A percentile compares a stretch with the other conserved stretches of the same genome.
phyloP scores from a whole-genome alignment of 768 basidiomycete species.

The Austroboletus eburneus region DNA sequence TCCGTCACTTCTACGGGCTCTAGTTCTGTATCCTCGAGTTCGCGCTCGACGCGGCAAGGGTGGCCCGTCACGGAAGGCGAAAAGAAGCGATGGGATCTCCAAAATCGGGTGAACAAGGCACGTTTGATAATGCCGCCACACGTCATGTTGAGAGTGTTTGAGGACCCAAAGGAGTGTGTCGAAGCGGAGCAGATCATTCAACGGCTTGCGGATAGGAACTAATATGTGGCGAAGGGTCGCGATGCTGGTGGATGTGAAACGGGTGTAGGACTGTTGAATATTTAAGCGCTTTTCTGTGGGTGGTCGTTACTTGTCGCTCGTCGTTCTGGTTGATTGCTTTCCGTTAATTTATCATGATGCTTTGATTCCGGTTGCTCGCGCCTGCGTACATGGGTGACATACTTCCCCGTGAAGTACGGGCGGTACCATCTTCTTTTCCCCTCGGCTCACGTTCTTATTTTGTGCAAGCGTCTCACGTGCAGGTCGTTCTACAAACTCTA shows the following conservation, averaged over 20 bases:
- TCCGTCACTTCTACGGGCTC: constrained; percentile 20
- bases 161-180: constrained; percentile 62
- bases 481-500: too few relatives aligned
- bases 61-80: constrained; percentile 47
- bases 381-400: too few relatives aligned
- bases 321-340: too few relatives aligned
- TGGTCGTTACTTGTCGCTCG: too few relatives aligned
- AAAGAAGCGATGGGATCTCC: constrained; percentile 53
- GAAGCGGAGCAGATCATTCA: constrained; percentile 49
- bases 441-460: too few relatives aligned
- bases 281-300: too few relatives aligned
- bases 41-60: constrained; percentile 5
- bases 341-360: too few relatives aligned
- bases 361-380: too few relatives aligned
- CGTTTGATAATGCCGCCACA: constrained; percentile 53
- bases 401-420: too few relatives aligned
- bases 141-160: constrained; percentile 62
- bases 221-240: background rate
- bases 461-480: too few relatives aligned
- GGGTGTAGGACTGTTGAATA: background rate
- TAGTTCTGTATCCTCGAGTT: constrained; percentile 18
- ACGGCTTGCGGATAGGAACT: constrained; percentile 3
- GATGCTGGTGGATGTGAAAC: constrained; percentile 1
- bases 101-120: constrained; percentile 61
- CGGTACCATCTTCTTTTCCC: too few relatives aligned